These are phyloP conservation scores for Bipolaris zeicola DNA, from an alignment of 2,329 filamentous ascomycete species.

Conservation along the genomic window DNA sequence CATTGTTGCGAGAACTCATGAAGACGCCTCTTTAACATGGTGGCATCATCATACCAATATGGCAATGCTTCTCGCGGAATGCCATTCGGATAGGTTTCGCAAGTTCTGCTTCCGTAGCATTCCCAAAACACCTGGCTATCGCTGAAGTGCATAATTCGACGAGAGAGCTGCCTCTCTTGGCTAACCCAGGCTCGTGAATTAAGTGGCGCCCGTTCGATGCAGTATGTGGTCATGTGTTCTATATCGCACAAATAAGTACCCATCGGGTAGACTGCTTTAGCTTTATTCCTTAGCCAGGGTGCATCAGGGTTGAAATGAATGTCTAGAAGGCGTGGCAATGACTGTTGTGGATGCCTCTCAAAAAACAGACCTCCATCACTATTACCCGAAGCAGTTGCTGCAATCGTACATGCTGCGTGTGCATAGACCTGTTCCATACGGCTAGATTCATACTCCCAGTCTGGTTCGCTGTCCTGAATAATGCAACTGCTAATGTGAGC, in stretches of 20 bases:
- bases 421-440: background rate
- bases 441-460: background rate
- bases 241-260: background rate
- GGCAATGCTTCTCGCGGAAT: background rate
- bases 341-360: background rate
- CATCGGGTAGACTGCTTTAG: too few species aligned
- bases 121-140: background rate
- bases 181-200: background rate
- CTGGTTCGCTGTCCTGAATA: background rate
- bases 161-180: background rate
- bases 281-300: background rate
- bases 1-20: too few species aligned
- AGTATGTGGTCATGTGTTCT: rapidly evolving
- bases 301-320: rapidly evolving
- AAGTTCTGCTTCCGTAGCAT: background rate
- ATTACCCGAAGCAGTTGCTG: background rate
- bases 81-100: background rate
- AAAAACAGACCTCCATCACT: background rate
- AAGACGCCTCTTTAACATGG: too few species aligned
- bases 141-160: background rate
- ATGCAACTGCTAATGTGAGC: background rate
- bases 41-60: too few species aligned
- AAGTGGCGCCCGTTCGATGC: background rate
- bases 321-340: too few species aligned
- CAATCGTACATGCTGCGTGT: background rate